Evolutionary conservation across 1,284 basidiomycete genomes (phyloP).

Genomic region (Cerioporus squamosus): DNA sequence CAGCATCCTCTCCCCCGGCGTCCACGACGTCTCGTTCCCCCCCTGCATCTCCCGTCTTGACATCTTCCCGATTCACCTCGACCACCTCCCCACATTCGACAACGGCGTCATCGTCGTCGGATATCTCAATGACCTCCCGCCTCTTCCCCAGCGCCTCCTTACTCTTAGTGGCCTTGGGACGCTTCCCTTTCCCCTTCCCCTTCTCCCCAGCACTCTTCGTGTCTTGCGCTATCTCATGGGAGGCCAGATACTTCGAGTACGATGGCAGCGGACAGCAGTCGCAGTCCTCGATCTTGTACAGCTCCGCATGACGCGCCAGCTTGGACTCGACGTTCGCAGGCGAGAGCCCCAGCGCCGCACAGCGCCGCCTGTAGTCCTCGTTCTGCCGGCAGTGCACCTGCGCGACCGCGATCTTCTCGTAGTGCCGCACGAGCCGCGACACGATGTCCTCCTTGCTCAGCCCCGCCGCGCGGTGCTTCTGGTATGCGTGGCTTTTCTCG

Average conservation of each 20-base stretch:
- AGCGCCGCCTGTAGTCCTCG: neutral
- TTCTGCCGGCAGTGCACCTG: neutral
- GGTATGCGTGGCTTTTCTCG: neutral
- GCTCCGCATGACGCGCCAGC: neutral
- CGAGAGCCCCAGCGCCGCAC: neutral
- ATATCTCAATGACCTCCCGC: no score
- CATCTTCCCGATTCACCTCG: no score
- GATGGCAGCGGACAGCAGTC: neutral
- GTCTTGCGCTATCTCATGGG: no score
- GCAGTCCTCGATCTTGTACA: slow-evolving; percentile 1
- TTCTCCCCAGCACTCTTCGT: no score
- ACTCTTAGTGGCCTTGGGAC: no score
- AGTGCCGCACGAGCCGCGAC: neutral
- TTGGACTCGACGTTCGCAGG: neutral
- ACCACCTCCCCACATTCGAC: no score
- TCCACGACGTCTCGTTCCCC: no score
- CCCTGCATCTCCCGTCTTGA: no score
- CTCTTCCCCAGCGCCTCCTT: no score
- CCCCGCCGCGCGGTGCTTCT: neutral
- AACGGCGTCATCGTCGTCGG: no score
- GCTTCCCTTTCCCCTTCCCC: no score
- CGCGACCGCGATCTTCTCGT: slow-evolving; percentile 5
- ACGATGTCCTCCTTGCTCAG: neutral
- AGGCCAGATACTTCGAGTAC: neutral
- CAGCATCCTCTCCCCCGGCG: no score